Conservation (phyloP, 441 rosid genomes). For the Pelargonium fulgidum region DNA sequence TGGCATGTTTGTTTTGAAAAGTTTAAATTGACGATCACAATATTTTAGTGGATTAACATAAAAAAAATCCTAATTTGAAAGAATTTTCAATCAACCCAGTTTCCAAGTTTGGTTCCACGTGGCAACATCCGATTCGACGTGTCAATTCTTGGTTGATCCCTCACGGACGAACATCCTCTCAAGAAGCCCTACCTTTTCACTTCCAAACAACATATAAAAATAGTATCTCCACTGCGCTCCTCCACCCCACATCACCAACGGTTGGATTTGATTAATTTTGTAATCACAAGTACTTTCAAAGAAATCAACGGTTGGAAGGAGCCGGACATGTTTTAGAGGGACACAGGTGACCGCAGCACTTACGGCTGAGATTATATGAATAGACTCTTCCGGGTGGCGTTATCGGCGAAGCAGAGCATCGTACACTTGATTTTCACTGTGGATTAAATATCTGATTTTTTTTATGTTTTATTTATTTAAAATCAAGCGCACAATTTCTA, state of each 20-base stretch:
- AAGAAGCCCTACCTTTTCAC: neutral
- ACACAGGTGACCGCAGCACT: neutral
- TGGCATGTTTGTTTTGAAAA: neutral
- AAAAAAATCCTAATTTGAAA: neutral
- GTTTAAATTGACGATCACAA: neutral
- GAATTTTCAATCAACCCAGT: neutral
- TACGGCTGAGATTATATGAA: neutral
- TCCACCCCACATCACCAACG: neutral
- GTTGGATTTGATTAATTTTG: no score
- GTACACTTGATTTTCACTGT: neutral
- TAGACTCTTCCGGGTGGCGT: neutral
- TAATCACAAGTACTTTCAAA: neutral
- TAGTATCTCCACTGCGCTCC: neutral
- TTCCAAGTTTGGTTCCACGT: neutral
- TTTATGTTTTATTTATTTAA: neutral
- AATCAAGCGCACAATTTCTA: conserved; percentile 1
- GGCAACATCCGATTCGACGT: conserved; percentile 14
- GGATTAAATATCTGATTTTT: neutral
- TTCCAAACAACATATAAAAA: no score
- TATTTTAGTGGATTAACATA: neutral
- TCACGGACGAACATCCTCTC: neutral
- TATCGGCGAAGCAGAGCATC: conserved; percentile 1
- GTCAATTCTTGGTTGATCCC: conserved; percentile 7
- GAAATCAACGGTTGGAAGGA: neutral
- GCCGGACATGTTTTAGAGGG: neutral